These are phyloP conservation scores for Kokia cookei DNA, from an alignment of 441 rosid species.

Conservation along the genomic window DNA sequence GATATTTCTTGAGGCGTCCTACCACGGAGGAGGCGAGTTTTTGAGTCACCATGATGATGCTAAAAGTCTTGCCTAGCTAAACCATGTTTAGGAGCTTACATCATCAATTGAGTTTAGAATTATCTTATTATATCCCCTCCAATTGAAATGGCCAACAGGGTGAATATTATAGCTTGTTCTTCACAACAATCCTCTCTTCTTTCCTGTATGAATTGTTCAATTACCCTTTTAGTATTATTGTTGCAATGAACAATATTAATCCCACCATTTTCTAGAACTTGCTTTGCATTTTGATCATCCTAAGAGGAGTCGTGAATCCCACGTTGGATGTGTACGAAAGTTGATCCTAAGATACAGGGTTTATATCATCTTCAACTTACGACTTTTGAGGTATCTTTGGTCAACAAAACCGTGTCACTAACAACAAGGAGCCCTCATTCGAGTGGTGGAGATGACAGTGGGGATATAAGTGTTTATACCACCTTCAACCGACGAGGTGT, in stretches of 20 bases:
- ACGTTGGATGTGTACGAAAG: too few relatives aligned
- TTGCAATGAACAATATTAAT: background rate
- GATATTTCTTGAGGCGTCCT: conserved; percentile 94
- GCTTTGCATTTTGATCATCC: background rate
- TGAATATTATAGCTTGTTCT: background rate
- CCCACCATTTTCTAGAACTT: background rate
- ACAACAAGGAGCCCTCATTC: too few relatives aligned
- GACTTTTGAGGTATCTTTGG: too few relatives aligned
- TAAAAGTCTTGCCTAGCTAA: background rate
- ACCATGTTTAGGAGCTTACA: background rate
- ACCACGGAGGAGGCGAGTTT: conserved; percentile 85
- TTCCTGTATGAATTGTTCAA: background rate
- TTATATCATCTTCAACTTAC: too few relatives aligned
- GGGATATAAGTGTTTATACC: too few relatives aligned
- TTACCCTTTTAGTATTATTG: background rate
- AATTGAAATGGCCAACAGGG: background rate
- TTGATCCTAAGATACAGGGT: too few relatives aligned
- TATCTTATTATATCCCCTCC: too few relatives aligned
- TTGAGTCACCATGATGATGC: conserved; percentile 27
- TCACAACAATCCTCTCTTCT: background rate
- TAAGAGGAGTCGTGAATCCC: too few relatives aligned
- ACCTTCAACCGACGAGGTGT: too few relatives aligned
- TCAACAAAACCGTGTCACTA: too few relatives aligned
- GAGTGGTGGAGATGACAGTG: too few relatives aligned
- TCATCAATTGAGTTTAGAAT: background rate